A percentile compares a stretch with the other conserved stretches of the same genome.
Conservation (phyloP, 208 protist species). For the Acanthamoeba culbertsoni region DNA sequence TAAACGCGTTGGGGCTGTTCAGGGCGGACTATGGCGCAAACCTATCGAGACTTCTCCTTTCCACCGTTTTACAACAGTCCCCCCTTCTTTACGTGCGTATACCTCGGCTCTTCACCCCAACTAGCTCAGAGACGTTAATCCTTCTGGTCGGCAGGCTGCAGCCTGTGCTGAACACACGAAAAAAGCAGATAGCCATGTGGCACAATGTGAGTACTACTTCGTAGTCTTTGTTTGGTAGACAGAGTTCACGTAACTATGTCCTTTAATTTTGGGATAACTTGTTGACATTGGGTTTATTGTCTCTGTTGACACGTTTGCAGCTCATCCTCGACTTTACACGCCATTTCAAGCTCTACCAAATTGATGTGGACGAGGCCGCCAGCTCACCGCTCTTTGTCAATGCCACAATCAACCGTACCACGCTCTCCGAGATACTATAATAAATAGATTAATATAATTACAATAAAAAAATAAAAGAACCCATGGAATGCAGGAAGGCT, state of each 20-base stretch:
- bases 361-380: slow-evolving; percentile 11
- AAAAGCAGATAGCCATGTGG: slow-evolving; percentile 36
- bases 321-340: slow-evolving; percentile 11
- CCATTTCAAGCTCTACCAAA: neutral
- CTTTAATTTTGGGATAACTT: neutral
- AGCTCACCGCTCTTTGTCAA: neutral
- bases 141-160: neutral
- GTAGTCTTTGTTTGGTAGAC: neutral
- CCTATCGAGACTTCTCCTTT: neutral
- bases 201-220: neutral
- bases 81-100: neutral
- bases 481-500: neutral
- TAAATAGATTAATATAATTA: too few species aligned
- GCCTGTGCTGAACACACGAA: slow-evolving; percentile 11
- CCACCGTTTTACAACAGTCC: neutral
- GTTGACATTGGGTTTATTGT: neutral
- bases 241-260: too few species aligned
- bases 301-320: neutral
- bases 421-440: too few species aligned
- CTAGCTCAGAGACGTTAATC: neutral
- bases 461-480: too few species aligned
- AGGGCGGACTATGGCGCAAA: too few species aligned
- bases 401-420: neutral
- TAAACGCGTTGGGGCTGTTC: too few species aligned
- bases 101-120: neutral